These are phyloP conservation scores for Avena atlantica DNA, from an alignment of 176 grass and related monocot species.

Conservation along the genomic window DNA sequence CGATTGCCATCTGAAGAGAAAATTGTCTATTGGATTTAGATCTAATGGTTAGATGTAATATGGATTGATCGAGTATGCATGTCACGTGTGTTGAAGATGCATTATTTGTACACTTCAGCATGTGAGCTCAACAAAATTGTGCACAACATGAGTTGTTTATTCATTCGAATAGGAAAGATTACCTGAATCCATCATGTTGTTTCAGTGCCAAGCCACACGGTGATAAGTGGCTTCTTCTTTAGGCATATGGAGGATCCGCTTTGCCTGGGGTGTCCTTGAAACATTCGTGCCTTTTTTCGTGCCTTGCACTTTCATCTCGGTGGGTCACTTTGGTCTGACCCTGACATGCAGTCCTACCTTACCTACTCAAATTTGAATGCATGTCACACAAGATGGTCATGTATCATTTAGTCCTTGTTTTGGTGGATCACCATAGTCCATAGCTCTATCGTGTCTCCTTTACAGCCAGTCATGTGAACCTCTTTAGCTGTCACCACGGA, in stretches of 20 bases:
- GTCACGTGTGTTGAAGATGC: neutral
- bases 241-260: slow-evolving; percentile 8
- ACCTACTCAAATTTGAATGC: neutral
- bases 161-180: neutral
- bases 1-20: neutral
- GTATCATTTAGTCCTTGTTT: neutral
- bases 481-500: too few species aligned
- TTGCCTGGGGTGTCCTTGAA: neutral
- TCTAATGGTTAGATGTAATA: slow-evolving; percentile 8
- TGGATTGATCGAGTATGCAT: neutral
- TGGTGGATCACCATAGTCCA: neutral
- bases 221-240: neutral
- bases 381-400: neutral
- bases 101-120: neutral
- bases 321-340: neutral
- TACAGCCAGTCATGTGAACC: neutral
- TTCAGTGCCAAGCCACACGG: neutral
- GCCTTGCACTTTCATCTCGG: neutral
- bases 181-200: neutral
- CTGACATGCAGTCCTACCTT: slow-evolving; percentile 2
- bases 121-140: neutral
- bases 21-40: slow-evolving; percentile 18
- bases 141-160: slow-evolving; percentile 14
- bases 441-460: neutral
- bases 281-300: slow-evolving; percentile 1